phyloP scores from a whole-genome alignment of 2,329 filamentous ascomycete species.

The Ceratocystis cubensis region DNA sequence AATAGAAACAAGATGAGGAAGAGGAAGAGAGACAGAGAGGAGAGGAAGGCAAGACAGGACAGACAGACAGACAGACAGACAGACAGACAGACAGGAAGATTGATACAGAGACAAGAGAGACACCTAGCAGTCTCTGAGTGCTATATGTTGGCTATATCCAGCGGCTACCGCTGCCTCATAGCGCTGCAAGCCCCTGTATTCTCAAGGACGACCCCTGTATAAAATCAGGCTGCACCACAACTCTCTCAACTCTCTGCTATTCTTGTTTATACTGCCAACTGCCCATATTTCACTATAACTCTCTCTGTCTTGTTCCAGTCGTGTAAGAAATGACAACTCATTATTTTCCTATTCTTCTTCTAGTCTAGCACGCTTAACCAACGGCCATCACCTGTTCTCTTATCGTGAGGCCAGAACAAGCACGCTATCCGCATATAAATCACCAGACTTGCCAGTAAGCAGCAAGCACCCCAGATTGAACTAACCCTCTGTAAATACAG shows the following conservation, averaged over 20 bases:
- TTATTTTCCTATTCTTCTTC: neutral
- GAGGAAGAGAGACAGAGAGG: neutral
- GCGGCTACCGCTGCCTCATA: no score
- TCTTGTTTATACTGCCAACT: neutral
- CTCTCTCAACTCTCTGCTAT: no score
- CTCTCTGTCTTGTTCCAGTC: neutral
- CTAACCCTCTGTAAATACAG: neutral
- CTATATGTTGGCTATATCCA: no score
- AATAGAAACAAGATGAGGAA: neutral
- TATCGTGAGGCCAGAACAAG: neutral
- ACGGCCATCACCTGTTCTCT: neutral
- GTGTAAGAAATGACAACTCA: neutral
- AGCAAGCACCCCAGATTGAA: neutral
- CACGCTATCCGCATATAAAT: neutral
- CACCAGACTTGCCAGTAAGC: neutral
- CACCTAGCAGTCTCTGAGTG: no score
- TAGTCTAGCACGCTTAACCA: neutral
- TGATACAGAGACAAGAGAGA: no score
- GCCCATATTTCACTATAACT: neutral
- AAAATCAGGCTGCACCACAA: no score
- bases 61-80: neutral
- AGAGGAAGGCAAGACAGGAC: conserved; percentile 8
- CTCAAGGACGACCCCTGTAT: no score
- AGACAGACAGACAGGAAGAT: no score
- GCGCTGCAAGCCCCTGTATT: no score